Evolutionary conservation across 208 protist genomes (phyloP).

Genomic region (Leishmania gerbilli): DNA sequence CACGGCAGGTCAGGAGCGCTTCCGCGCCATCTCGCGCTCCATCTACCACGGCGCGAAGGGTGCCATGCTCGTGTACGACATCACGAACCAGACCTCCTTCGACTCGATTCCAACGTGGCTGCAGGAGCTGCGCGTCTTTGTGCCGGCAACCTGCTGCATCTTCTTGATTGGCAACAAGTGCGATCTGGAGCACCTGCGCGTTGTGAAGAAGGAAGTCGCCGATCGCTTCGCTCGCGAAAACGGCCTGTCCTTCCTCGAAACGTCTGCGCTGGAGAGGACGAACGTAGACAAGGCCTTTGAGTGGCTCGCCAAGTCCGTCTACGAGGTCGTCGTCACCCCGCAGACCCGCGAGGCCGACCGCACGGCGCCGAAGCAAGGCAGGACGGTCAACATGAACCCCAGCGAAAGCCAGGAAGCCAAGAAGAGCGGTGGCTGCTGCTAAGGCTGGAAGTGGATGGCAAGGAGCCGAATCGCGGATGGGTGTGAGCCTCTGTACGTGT

Average conservation of each 20-base stretch:
- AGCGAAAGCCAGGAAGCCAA: constrained; percentile 41
- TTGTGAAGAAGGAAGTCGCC: constrained; percentile 95
- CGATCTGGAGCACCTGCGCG: constrained; percentile 91
- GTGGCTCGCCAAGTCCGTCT: constrained; percentile 96
- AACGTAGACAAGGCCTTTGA: constrained; percentile 99
- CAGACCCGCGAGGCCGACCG: constrained; percentile 37
- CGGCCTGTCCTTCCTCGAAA: constrained; percentile 98
- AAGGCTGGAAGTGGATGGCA: constrained; percentile 15
- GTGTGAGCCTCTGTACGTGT: constrained; percentile 10
- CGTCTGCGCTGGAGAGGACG: constrained; percentile 97
- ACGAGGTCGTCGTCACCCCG: constrained; percentile 84
- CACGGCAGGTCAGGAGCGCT: constrained; percentile 99
- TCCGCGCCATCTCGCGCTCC: constrained; percentile 97
- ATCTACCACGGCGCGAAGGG: constrained; percentile 98
- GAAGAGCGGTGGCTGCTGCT: constrained; percentile 53
- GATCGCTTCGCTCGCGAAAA: constrained; percentile 96
- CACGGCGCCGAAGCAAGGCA: constrained; percentile 27
- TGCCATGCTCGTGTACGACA: constrained; percentile 99
- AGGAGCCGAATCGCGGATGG: constrained; percentile 17
- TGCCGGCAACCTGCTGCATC: constrained; percentile 96
- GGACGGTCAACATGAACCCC: constrained; percentile 35
- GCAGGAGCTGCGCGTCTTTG: constrained; percentile 97
- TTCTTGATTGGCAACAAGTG: constrained; percentile 99
- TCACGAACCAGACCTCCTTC: constrained; percentile 97
- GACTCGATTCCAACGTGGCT: constrained; percentile 98